A percentile compares a stretch with the other conserved stretches of the same genome.
Evolutionary conservation across 176 grass and related monocot genomes (phyloP).

Genomic region (Puya raimondii): DNA sequence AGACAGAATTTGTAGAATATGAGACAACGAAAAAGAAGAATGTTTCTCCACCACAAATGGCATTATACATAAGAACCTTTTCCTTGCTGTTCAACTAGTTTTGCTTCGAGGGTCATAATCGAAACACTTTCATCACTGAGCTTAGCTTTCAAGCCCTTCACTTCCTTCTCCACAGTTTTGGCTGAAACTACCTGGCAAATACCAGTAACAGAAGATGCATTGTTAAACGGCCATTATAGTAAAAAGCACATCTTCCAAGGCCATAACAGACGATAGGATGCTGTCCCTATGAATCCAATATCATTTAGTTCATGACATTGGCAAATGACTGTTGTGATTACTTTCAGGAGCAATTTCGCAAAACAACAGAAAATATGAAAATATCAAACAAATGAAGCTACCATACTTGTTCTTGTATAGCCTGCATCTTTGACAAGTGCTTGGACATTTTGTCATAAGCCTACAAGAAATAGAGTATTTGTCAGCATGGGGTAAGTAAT

Average conservation of each 20-base stretch:
- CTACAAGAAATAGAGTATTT: conserved; percentile 28
- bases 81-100: conserved; percentile 51
- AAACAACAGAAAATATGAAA: too few species aligned
- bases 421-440: conserved; percentile 44
- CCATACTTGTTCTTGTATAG: conserved; percentile 69
- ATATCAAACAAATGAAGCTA: neutral
- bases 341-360: too few species aligned
- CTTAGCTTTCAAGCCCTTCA: conserved; percentile 59
- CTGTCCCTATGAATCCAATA: too few species aligned
- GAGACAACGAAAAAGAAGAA: neutral
- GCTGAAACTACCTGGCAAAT: conserved; percentile 42
- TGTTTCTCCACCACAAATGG: neutral
- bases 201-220: conserved; percentile 9
- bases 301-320: too few species aligned
- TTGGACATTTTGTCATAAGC: conserved; percentile 57
- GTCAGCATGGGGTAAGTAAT: neutral
- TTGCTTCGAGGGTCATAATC: conserved; percentile 34
- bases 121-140: conserved; percentile 39
- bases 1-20: neutral
- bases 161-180: conserved; percentile 76
- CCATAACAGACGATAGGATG: neutral
- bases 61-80: conserved; percentile 43
- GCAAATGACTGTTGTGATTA: too few species aligned
- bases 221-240: neutral
- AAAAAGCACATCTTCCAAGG: neutral